These are phyloP conservation scores for Rhododendron ovatum DNA, from an alignment of 148 eudicot species.

Conservation along the genomic window DNA sequence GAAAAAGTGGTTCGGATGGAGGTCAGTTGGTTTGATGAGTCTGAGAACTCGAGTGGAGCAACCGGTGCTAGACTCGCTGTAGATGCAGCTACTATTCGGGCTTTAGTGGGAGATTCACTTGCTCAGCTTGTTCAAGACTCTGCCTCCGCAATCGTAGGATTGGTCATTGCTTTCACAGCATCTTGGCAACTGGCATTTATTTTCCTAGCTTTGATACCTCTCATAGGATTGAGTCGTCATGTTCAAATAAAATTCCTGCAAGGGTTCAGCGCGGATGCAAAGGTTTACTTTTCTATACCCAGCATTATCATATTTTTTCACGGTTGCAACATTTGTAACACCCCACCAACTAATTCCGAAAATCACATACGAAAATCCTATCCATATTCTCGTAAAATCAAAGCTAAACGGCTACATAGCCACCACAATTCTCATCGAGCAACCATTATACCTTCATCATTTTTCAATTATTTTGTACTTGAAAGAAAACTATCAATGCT, in stretches of 20 bases:
- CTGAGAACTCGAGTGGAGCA: conserved; percentile 69
- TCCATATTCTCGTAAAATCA: too few species aligned
- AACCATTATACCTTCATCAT: too few species aligned
- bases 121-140: conserved; percentile 59
- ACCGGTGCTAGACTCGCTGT: conserved; percentile 65
- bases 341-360: too few species aligned
- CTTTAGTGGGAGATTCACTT: conserved; percentile 71
- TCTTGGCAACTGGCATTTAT: conserved; percentile 72
- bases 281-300: too few species aligned
- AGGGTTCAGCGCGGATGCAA: conserved; percentile 33
- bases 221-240: conserved; percentile 54
- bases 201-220: conserved; percentile 59
- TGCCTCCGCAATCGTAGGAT: conserved; percentile 50
- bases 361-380: too few species aligned
- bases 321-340: not conserved
- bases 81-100: conserved; percentile 69
- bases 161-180: conserved; percentile 60
- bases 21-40: conserved; percentile 74
- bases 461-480: too few species aligned
- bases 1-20: conserved; percentile 75
- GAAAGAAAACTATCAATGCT: too few species aligned
- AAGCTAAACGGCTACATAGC: too few species aligned
- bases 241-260: conserved; percentile 55
- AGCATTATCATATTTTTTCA: not conserved
- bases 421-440: too few species aligned